Conservation (phyloP, 306 rosid genomes). For the Hippophae rhamnoides region DNA sequence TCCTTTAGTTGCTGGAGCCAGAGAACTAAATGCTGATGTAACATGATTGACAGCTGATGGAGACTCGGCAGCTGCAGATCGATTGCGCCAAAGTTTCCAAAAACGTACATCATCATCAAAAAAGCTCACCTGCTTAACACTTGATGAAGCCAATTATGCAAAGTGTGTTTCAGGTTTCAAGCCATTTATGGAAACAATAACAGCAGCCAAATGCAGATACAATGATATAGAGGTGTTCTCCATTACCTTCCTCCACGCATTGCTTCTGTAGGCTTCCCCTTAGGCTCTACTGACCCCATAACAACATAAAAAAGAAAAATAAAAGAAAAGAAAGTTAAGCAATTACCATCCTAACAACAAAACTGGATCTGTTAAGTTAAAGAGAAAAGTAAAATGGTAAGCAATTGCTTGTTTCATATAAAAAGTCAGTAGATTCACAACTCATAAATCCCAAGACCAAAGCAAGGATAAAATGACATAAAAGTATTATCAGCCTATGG, state of each 20-base stretch:
- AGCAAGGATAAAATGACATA: not conserved
- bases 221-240: constrained; percentile 8
- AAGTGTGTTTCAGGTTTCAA: constrained; percentile 16
- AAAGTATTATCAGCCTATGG: not conserved
- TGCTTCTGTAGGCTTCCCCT: constrained; percentile 90
- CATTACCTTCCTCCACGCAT: constrained; percentile 97
- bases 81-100: constrained; percentile 94
- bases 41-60: constrained; percentile 66
- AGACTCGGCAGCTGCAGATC: constrained; percentile 92
- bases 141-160: constrained; percentile 22
- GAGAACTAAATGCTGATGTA: constrained; percentile 67
- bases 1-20: constrained; percentile 85
- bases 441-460: not conserved
- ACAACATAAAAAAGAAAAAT: not conserved
- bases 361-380: not conserved
- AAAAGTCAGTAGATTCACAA: not conserved
- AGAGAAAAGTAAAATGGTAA: too few relatives aligned
- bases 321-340: not conserved
- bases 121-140: constrained; percentile 94
- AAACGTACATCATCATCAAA: constrained; percentile 90
- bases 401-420: too few relatives aligned
- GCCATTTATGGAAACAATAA: constrained; percentile 12
- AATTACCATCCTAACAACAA: constrained; percentile 2
- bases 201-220: constrained; percentile 9
- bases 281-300: constrained; percentile 43